Evolutionary conservation across 345 rosid species (phyloP).

Genomic region (Garcia nutans): DNA sequence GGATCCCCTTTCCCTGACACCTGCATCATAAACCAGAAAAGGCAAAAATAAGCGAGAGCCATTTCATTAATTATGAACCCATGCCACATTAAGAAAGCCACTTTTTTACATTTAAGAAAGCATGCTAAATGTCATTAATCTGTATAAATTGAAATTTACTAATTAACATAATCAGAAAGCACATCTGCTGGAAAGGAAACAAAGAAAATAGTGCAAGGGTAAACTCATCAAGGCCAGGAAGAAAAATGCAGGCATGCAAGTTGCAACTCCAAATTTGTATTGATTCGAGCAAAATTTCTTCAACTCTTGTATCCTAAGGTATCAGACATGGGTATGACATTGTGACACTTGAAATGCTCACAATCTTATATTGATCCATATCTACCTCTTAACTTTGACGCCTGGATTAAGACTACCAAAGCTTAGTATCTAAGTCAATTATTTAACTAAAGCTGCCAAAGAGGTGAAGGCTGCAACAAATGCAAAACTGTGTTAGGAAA

Average conservation of each 20-base stretch:
- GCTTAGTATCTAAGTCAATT: not conserved
- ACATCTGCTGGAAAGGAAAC: not conserved
- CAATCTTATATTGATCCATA: not conserved
- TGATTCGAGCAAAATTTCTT: not conserved
- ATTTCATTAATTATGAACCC: not conserved
- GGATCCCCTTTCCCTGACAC: conserved; percentile 39
- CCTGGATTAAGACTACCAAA: not conserved
- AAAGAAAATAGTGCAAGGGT: too few species aligned
- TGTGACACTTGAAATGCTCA: not conserved
- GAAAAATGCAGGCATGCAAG: not conserved
- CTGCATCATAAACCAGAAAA: conserved; percentile 27
- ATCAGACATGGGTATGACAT: not conserved
- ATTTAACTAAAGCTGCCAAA: conserved; percentile 1
- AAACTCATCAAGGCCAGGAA: not conserved
- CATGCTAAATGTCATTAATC: not conserved
- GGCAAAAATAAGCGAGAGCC: not conserved
- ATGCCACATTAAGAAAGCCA: not conserved
- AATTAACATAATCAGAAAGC: not conserved
- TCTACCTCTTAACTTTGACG: not conserved
- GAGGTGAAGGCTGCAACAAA: not conserved
- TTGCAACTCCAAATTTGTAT: not conserved
- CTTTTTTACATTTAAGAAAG: not conserved
- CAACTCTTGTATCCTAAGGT: not conserved
- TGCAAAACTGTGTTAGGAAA: not conserved
- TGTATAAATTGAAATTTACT: not conserved